A percentile compares a stretch with the other conserved stretches of the same genome.
Conservation (phyloP, 805 yeast genomes). For the Blastobotrys parvus region DNA sequence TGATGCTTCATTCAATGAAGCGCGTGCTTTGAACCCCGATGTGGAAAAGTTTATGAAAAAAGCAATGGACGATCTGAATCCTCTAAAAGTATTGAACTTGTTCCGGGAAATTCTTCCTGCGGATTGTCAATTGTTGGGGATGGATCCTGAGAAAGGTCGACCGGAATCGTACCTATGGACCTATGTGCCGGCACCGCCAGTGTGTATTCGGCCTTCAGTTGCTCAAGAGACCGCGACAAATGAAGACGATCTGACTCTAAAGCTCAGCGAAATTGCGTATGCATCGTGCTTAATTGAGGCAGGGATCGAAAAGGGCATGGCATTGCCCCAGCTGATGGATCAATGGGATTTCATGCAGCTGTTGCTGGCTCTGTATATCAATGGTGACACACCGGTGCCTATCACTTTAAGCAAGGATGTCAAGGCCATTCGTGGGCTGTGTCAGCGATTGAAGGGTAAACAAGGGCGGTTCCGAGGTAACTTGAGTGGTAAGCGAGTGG, state of each 20-base stretch:
- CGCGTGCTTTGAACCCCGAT: constrained; percentile 73
- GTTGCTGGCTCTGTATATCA: constrained; percentile 94
- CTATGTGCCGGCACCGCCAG: constrained; percentile 97
- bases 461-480: constrained; percentile 99
- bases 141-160: constrained; percentile 80
- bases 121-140: constrained; percentile 89
- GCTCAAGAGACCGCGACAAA: constrained; percentile 88
- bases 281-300: constrained; percentile 90
- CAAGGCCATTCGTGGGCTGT: constrained; percentile 85
- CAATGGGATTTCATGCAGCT: constrained; percentile 98
- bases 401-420: no score
- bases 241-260: constrained; percentile 96
- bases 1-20: constrained; percentile 78
- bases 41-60: constrained; percentile 77
- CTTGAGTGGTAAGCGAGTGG: constrained; percentile 96
- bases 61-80: constrained; percentile 89
- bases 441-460: constrained; percentile 96
- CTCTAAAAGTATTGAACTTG: constrained; percentile 76
- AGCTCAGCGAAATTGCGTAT: constrained; percentile 94
- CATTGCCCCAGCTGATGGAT: constrained; percentile 90
- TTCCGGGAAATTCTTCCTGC: constrained; percentile 79
- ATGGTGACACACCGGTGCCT: constrained; percentile 76
- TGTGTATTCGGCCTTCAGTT: constrained; percentile 96
- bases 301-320: constrained; percentile 90
- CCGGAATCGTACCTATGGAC: constrained; percentile 98